Base-by-base conservation (phyloP, 768 basidiomycete genomes). In the Tricholoma sp. region DNA sequence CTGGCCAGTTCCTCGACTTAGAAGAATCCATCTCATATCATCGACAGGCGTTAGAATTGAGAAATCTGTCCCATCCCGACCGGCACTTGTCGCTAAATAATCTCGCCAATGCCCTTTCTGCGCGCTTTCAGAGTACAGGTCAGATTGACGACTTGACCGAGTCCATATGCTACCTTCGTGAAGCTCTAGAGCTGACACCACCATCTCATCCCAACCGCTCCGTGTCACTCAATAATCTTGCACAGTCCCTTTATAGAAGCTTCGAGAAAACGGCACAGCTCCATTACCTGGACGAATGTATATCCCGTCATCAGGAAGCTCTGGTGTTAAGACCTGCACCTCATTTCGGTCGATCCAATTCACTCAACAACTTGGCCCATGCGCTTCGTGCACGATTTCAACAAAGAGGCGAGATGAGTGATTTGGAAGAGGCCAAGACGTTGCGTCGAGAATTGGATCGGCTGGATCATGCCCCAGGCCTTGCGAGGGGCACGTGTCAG, bases 341-440 rank as follows among this genome's bases (percentile, higher is more conserved):
- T 12, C 57, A 59, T 54, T 32, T 41, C 12, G 17, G 52, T 51
- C 53, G 29, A 11, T 36, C 18, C 10, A 32, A 12, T 9, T 53
- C 52, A 15, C 59, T 63, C 11, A 54, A 51, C 11, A 52, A 50
- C 41, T 57, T 63, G 17, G 62, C 59, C 1, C 13, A 11, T 72
- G 68, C 49, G 49, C 70, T 52, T 56, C 12, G n/a, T 12, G 50
- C 50, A 8, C 31, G 24, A 24, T 24, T 24, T 24, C 24, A 24
- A 24, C 24, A 24, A 24, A 24, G 24, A 24, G 24, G 24, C 31
- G 18, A 50, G 11, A 45, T 24, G 13, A 20, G 10, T 45, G 24
- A 45, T 28, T 45, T 45, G 10, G 44, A 45, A 45, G 44, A 45
- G 20, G 24, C 44, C 15, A 45, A 20, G 15, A 9, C 10, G 15